A percentile compares a stretch with the other conserved stretches of the same genome.
phyloP scores from a whole-genome alignment of 139 green algal genomes.

The Closterium sp. region DNA sequence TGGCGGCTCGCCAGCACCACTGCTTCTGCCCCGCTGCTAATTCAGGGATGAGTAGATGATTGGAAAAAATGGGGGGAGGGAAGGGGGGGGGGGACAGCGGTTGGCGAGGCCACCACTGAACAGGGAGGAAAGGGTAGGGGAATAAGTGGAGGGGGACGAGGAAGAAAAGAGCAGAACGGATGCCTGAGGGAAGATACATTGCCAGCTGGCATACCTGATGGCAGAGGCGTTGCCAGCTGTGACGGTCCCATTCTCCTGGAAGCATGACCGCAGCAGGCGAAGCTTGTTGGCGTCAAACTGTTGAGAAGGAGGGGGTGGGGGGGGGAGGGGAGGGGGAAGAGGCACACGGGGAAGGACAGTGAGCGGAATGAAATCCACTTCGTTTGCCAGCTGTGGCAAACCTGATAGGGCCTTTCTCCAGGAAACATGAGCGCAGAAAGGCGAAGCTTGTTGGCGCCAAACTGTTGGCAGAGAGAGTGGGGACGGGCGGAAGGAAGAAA shows the following conservation, averaged over 20 bases:
- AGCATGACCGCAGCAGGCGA: slow-evolving; percentile 70
- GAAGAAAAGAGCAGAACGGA: background rate
- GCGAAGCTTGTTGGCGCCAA: slow-evolving; percentile 65
- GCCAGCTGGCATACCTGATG: slow-evolving; percentile 51
- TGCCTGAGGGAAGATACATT: background rate
- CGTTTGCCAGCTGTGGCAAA: too few relatives aligned
- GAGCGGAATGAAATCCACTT: too few relatives aligned
- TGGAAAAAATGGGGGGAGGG: too few relatives aligned
- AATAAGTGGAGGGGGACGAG: background rate
- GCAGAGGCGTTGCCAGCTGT: slow-evolving; percentile 84
- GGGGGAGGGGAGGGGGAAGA: background rate
- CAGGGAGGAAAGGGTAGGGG: too few relatives aligned
- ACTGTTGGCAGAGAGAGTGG: background rate
- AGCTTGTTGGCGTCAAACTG: slow-evolving; percentile 66
- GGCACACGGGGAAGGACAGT: background rate
- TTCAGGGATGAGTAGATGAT: too few relatives aligned
- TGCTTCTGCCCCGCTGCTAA: too few relatives aligned
- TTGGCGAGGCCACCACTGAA: too few relatives aligned
- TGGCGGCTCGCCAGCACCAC: too few relatives aligned
- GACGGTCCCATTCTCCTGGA: slow-evolving; percentile 67
- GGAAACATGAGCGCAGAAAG: slow-evolving; percentile 75
- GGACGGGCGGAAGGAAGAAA: background rate
- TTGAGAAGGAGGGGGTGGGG: background rate
- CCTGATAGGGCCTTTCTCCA: too few relatives aligned
- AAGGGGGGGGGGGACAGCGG: too few relatives aligned